Conservation (phyloP, 2,329 filamentous ascomycete species). For the Ophiosphaerella narmari region DNA sequence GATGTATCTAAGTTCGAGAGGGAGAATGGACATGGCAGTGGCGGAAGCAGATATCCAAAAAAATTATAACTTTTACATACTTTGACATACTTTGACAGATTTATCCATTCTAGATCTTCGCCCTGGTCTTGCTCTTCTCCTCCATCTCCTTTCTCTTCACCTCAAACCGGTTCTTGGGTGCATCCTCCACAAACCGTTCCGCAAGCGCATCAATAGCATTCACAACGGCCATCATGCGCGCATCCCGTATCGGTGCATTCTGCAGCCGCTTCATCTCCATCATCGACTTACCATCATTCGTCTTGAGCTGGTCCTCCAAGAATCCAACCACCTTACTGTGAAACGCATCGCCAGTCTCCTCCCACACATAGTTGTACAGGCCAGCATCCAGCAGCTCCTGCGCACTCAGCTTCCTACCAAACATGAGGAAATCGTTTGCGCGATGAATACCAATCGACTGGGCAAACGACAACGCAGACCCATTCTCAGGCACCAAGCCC, state of each 20-base stretch:
- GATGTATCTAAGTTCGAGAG: too few relatives aligned
- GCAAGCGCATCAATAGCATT: slow-evolving; percentile 55
- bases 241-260: slow-evolving; percentile 52
- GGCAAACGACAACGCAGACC: slow-evolving; percentile 52
- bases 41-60: not conserved
- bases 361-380: slow-evolving; percentile 54
- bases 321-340: slow-evolving; percentile 49
- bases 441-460: slow-evolving; percentile 57
- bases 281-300: slow-evolving; percentile 59
- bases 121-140: slow-evolving; percentile 37
- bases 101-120: slow-evolving; percentile 29
- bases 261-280: slow-evolving; percentile 58
- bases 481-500: slow-evolving; percentile 56
- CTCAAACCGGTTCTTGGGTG: slow-evolving; percentile 52
- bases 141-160: slow-evolving; percentile 46
- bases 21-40: not conserved
- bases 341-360: slow-evolving; percentile 47
- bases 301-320: slow-evolving; percentile 49
- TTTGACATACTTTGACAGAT: not conserved
- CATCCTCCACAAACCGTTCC: slow-evolving; percentile 56
- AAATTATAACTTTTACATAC: too few relatives aligned
- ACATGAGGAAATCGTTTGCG: slow-evolving; percentile 59
- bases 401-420: slow-evolving; percentile 52
- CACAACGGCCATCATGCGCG: slow-evolving; percentile 53
- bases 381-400: slow-evolving; percentile 52